Evolutionary conservation across 1,284 basidiomycete genomes (phyloP).

Genomic region (Cerioporus squamosus): DNA sequence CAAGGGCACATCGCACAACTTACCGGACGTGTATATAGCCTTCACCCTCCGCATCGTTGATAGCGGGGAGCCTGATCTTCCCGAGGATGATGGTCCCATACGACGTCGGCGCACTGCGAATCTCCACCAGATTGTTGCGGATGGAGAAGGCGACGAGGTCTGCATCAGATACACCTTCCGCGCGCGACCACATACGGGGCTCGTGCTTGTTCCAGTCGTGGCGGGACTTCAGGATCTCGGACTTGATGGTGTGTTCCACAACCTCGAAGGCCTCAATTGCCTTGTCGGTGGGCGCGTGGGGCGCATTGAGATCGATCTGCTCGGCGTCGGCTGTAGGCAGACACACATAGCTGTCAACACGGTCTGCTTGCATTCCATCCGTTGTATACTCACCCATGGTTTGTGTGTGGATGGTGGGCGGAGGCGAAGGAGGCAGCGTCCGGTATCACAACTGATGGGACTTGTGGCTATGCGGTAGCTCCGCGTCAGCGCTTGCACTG

Average conservation of each 20-base stretch:
- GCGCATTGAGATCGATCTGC: conserved; percentile 55
- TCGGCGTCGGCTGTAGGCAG: conserved; percentile 58
- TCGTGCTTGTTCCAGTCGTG: conserved; percentile 74
- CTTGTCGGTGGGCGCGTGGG: conserved; percentile 60
- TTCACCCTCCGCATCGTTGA: conserved; percentile 62
- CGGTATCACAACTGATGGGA: too few relatives aligned
- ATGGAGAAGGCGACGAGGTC: conserved; percentile 58
- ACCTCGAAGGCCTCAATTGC: conserved; percentile 66
- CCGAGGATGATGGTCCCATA: conserved; percentile 78
- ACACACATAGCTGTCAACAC: too few relatives aligned
- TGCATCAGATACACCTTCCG: conserved; percentile 51
- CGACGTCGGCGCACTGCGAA: conserved; percentile 49
- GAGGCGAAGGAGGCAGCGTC: too few relatives aligned
- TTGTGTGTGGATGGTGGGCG: too few relatives aligned
- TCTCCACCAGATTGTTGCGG: conserved; percentile 58
- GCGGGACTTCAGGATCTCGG: conserved; percentile 65
- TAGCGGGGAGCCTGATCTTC: conserved; percentile 72
- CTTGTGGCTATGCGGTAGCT: too few relatives aligned
- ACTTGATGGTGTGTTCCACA: conserved; percentile 59
- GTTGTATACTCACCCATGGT: too few relatives aligned
- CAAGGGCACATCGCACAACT: conserved; percentile 23
- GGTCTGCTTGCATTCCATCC: too few relatives aligned
- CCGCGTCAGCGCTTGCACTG: too few relatives aligned
- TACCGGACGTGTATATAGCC: conserved; percentile 78
- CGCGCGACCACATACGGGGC: conserved; percentile 73